phyloP scores from a whole-genome alignment of 192 early-diverging fungal species.

The Phlyctochytrium arcticum region DNA sequence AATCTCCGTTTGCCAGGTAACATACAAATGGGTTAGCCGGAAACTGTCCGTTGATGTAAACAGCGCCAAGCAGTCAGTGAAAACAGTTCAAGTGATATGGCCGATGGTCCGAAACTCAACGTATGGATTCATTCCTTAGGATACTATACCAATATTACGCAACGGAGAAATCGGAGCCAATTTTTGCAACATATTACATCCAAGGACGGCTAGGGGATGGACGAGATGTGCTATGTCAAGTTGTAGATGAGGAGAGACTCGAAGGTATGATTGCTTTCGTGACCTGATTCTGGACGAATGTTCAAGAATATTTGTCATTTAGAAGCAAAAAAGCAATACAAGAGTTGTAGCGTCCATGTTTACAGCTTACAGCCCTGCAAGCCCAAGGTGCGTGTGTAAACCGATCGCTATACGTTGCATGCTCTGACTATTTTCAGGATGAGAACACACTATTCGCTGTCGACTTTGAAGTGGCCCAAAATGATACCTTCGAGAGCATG shows the following conservation, averaged over 20 bases:
- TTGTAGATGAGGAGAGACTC: conserved; percentile 4
- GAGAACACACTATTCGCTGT: not conserved
- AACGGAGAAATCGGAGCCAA: not conserved
- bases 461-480: conserved; percentile 18
- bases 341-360: conserved; percentile 6
- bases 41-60: conserved; percentile 20
- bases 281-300: not conserved
- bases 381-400: not conserved
- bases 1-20: conserved; percentile 1
- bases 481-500: conserved; percentile 11
- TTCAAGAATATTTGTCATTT: not conserved
- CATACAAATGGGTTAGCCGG: conserved; percentile 26
- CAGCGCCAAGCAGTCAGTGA: conserved; percentile 8
- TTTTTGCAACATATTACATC: conserved; percentile 15
- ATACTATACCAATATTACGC: conserved; percentile 15
- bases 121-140: not conserved
- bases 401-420: not conserved
- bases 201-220: not conserved
- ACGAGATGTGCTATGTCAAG: not conserved
- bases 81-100: not conserved
- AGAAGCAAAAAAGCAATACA: conserved; percentile 14
- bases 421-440: conserved; percentile 2
- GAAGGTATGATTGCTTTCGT: not conserved
- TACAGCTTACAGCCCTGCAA: conserved; percentile 18
- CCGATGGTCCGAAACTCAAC: not conserved